phyloP scores from a whole-genome alignment of 306 rosid species.

The Sechiopsis laciniata region DNA sequence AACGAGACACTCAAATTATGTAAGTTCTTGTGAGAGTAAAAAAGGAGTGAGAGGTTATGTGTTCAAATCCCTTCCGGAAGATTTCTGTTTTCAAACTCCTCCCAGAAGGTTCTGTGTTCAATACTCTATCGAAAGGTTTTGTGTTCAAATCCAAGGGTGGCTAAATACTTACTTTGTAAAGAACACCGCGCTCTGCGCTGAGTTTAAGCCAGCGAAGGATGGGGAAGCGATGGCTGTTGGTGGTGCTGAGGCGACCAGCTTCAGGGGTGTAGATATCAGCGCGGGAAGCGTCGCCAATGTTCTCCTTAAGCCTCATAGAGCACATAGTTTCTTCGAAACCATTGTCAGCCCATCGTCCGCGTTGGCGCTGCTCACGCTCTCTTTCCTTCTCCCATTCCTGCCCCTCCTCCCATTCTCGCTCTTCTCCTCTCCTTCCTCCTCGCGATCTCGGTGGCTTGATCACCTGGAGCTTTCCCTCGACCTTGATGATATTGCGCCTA shows the following conservation, averaged over 20 bases:
- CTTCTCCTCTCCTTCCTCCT: not conserved
- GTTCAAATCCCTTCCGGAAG: too few species aligned
- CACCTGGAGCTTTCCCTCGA: conserved; percentile 28
- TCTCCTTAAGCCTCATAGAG: conserved; percentile 25
- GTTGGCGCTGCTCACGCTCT: not conserved
- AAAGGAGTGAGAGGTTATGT: too few species aligned
- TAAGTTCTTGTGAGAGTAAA: too few species aligned
- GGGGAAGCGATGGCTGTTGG: conserved; percentile 34
- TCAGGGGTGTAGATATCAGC: conserved; percentile 37
- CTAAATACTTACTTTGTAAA: conserved; percentile 27
- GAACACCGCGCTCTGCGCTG: conserved; percentile 37
- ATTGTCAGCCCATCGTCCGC: not conserved
- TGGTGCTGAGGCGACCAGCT: conserved; percentile 34
- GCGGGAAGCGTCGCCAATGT: conserved; percentile 30
- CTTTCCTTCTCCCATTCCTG: not conserved
- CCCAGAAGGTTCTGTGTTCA: too few species aligned
- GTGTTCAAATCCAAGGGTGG: too few species aligned
- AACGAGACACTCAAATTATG: not conserved
- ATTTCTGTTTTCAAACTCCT: too few species aligned
- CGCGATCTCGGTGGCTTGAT: conserved; percentile 31
- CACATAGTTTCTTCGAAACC: conserved; percentile 38
- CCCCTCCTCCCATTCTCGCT: not conserved
- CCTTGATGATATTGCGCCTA: conserved; percentile 38
- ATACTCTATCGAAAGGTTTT: too few species aligned
- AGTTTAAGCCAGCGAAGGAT: conserved; percentile 32